Percentiles rank a stretch among this genome's conserved stretches.
phyloP scores from a whole-genome alignment of 345 rosid genomes.

The Aquilaria malaccensis region DNA sequence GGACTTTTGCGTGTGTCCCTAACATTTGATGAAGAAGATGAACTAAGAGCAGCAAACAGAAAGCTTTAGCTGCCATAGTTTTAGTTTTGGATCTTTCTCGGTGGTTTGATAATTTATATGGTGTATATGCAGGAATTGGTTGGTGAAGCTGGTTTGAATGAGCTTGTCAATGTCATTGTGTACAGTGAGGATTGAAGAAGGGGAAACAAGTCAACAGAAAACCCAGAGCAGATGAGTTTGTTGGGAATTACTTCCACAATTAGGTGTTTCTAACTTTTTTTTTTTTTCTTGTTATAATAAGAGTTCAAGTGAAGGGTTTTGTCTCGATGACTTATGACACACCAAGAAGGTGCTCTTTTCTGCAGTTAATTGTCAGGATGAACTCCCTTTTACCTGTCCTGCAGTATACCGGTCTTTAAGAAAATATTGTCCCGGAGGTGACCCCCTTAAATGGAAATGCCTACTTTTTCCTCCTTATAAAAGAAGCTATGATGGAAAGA shows the following conservation, averaged over 20 bases:
- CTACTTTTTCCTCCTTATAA: no score
- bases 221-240: conserved; percentile 14
- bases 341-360: no score
- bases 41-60: conserved; percentile 16
- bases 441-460: no score
- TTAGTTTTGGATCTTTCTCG: neutral
- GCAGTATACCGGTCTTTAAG: no score
- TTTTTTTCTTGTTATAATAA: neutral
- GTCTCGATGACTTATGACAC: no score
- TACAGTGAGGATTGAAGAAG: no score
- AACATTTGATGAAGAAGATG: conserved; percentile 28
- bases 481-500: no score
- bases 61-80: conserved; percentile 26
- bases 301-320: no score
- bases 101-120: neutral
- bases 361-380: no score
- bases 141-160: conserved; percentile 31
- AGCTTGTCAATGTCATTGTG: neutral
- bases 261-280: neutral
- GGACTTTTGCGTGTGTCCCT: conserved; percentile 29
- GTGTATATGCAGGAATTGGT: conserved; percentile 10
- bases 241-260: conserved; percentile 19
- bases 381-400: no score
- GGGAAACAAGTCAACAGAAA: no score
- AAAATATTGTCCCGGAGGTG: no score